These are phyloP conservation scores for Rheum nobile DNA, from an alignment of 148 eudicot species.

Conservation along the genomic window DNA sequence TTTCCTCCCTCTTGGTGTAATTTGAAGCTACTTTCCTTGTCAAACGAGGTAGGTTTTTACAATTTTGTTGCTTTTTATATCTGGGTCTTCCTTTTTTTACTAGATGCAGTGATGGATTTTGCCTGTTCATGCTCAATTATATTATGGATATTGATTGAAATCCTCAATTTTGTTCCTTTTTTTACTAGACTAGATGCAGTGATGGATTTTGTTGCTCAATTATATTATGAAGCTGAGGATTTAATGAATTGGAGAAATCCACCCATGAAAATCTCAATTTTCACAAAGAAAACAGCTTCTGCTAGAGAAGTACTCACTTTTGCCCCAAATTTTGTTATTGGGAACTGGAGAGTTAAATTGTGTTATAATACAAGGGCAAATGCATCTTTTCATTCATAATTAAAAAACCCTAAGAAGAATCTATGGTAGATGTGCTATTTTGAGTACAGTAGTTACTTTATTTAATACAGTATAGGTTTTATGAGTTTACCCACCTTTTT, in stretches of 20 bases:
- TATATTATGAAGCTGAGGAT: background rate
- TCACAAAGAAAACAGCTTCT: background rate
- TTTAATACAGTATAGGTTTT: no score
- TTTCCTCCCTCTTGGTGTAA: background rate
- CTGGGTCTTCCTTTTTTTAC: background rate
- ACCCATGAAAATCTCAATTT: background rate
- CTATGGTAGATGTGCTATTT: background rate
- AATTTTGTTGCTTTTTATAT: background rate
- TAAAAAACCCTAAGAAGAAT: background rate
- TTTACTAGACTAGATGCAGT: background rate
- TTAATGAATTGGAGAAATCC: background rate
- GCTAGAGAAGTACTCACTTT: background rate
- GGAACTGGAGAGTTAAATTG: background rate
- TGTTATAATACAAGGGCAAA: background rate
- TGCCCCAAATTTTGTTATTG: background rate
- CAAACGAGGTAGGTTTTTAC: background rate
- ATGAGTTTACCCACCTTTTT: no score
- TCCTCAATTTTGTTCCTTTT: background rate
- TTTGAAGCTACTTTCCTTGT: conserved; percentile 1
- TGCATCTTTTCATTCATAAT: background rate
- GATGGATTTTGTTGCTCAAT: background rate
- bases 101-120: background rate
- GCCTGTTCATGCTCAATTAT: background rate
- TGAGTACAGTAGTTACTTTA: background rate
- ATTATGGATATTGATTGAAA: background rate